Base-by-base conservation (phyloP, 2,329 filamentous ascomycete genomes). In the Botrytis sinoallii region DNA sequence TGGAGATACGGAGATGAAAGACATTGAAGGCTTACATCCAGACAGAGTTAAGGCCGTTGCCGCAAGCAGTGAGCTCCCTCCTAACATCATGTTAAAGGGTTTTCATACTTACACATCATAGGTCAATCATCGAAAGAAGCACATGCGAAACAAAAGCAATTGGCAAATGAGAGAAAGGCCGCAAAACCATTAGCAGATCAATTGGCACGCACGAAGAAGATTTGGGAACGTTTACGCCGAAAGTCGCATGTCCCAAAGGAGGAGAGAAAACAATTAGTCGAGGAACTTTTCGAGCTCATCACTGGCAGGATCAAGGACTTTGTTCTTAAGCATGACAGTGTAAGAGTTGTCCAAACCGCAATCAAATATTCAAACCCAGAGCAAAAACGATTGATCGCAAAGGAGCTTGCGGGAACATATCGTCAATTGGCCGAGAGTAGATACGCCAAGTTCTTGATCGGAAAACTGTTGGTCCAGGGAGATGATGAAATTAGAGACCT, bases 401-500 rank as follows among this genome's bases (percentile, higher is more conserved):
- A 86, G 74, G 96, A 99, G 83, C 87, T 99, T 73, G 90, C 93
- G 83, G 94, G 95, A 29, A 91, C 92, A 77, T 97, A 97, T 82
- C 89, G 90, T 61, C 89, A 93, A 78, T 85, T 99, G 77, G 94
- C 95, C 4, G 95, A 98, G 86, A 97, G 95, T 85, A 93, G 92
- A 83, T 99, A 99, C 81, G 95, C 95, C 80, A 99, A 99, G 84
- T 99, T 98, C 83, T 84, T 99, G 80, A 94, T 99, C 75, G 96
- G 94, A 78, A 99, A 99, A 84, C 87, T 99, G 80, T 88, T 99
- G 77, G 92, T 97, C n/a, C 93, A 97, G 81, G 94, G 94, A 75
- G 94, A 98, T 81, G 86, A 90, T 59, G 93, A 95, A 83, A 94
- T 97, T 76, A 89, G 94, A 79, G 93, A 97, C 81, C 84, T 97